phyloP scores from a whole-genome alignment of 1,139 yeast genomes.

The Yamadazyma friedrichii region DNA sequence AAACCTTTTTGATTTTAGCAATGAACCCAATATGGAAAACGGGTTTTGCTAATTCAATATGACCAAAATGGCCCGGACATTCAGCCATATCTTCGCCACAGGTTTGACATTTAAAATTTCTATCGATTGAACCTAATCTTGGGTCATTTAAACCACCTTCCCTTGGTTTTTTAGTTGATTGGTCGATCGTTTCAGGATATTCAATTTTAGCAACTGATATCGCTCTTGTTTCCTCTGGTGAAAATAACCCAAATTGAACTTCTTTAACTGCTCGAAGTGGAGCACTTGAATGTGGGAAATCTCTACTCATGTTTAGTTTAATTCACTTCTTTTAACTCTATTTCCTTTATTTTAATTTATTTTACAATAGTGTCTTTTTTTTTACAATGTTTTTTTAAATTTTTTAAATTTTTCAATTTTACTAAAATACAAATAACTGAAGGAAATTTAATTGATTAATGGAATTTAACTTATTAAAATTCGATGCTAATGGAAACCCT shows the following conservation, averaged over 20 bases:
- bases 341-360: neutral
- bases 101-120: slow-evolving; percentile 96
- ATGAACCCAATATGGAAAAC: slow-evolving; percentile 97
- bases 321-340: slow-evolving; percentile 1
- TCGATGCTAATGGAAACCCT: slow-evolving; percentile 5
- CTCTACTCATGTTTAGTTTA: slow-evolving; percentile 41
- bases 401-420: slow-evolving; percentile 4
- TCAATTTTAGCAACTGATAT: slow-evolving; percentile 96
- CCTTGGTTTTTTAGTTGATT: slow-evolving; percentile 89
- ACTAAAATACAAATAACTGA: slow-evolving; percentile 9
- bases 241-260: slow-evolving; percentile 96
- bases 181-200: slow-evolving; percentile 99
- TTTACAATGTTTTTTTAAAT: slow-evolving; percentile 5
- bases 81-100: slow-evolving; percentile 99
- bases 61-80: slow-evolving; percentile 99
- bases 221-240: slow-evolving; percentile 97
- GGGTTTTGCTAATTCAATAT: slow-evolving; percentile 96
- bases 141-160: slow-evolving; percentile 98
- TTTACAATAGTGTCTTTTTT: slow-evolving; percentile 2
- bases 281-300: slow-evolving; percentile 94
- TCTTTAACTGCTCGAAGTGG: slow-evolving; percentile 96
- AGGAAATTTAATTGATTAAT: slow-evolving; percentile 2
- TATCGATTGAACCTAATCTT: slow-evolving; percentile 93
- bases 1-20: slow-evolving; percentile 88
- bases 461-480: slow-evolving; percentile 2